These are phyloP conservation scores for Trichosporon sp. DNA, from an alignment of 1,284 basidiomycete genomes.

Conservation along the genomic window DNA sequence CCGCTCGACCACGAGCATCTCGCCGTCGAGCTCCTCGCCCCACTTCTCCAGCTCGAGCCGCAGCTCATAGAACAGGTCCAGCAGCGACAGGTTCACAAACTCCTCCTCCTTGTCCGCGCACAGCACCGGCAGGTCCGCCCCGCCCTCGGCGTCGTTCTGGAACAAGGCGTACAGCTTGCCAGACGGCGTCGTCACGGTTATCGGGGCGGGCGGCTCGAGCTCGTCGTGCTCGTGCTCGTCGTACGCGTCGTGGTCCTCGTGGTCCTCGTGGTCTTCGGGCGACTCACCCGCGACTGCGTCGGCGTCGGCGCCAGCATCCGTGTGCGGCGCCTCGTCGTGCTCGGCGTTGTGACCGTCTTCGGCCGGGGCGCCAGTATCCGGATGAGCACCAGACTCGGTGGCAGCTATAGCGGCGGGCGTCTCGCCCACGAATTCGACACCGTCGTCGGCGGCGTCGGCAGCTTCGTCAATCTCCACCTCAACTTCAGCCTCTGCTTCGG, in stretches of 20 bases:
- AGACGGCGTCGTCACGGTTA: neutral
- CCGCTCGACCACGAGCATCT: slow-evolving; percentile 38
- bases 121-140: neutral
- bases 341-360: neutral
- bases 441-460: neutral
- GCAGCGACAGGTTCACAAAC: slow-evolving; percentile 30
- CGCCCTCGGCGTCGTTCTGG: neutral
- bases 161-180: neutral
- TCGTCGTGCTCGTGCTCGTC: neutral
- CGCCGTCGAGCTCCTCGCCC: slow-evolving; percentile 20
- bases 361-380: neutral
- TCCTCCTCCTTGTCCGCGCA: slow-evolving; percentile 21
- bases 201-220: slow-evolving; percentile 13
- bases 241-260: neutral
- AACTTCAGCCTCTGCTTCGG: neutral
- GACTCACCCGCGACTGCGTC: neutral
- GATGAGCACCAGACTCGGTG: neutral
- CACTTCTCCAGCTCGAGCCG: slow-evolving; percentile 27
- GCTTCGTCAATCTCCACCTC: neutral
- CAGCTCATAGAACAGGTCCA: slow-evolving; percentile 29
- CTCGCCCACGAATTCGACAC: neutral
- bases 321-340: neutral
- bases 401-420: neutral
- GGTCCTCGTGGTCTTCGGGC: neutral
- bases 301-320: neutral